Base-by-base conservation (phyloP, 257 asterid species). In the Asclepias syriaca region DNA sequence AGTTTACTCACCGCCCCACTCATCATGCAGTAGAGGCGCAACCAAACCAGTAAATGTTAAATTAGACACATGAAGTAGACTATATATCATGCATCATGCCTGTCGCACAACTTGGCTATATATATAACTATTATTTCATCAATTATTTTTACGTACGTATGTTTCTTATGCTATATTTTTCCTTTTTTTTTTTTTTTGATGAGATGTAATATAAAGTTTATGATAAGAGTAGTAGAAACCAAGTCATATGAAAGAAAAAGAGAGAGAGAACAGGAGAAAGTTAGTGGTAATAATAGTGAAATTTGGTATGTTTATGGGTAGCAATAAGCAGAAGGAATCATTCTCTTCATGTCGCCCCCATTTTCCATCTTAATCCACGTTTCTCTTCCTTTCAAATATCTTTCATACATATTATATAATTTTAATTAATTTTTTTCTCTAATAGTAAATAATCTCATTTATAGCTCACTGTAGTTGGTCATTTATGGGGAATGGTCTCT, bases 331-430 rank as follows among this genome's bases (percentile, higher is more conserved):
- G 77, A 68, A 61, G 70, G 90, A 84, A 87, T 87, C 81, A 86
- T 80, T 81, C 78, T 75, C 77, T 82, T 84, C 77, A 64, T 69
- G 85, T 80, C 48, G 82, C 80, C 79, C 77, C 82, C 77, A 73
- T 58, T 79, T 81, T 55, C 83, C 86, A 85, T 78, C 87, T 83
- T 91, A 81, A 81, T 84, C 89, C 84, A 79, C 89, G 84, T 81
- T 70, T 74, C 48, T 43, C 10, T 9, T 6, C 10, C 11, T 6
- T 43, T 43, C n/a, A 8, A 40, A 5, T 40, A 34, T 34, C 37
- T 34, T 34, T 2, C 39, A 34, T 29, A 40, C 10, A 40, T 40
- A 40, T 40, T 40, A 40, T 40, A 6, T 6, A 40, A 24, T 24
- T 24, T 24, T 24, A 43, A 43, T 29, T 29, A 29, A 1, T 40